A percentile compares a stretch with the other conserved stretches of the same genome.
phyloP scores from a whole-genome alignment of 2,329 filamentous ascomycete genomes.

The Helminthosporium solani region DNA sequence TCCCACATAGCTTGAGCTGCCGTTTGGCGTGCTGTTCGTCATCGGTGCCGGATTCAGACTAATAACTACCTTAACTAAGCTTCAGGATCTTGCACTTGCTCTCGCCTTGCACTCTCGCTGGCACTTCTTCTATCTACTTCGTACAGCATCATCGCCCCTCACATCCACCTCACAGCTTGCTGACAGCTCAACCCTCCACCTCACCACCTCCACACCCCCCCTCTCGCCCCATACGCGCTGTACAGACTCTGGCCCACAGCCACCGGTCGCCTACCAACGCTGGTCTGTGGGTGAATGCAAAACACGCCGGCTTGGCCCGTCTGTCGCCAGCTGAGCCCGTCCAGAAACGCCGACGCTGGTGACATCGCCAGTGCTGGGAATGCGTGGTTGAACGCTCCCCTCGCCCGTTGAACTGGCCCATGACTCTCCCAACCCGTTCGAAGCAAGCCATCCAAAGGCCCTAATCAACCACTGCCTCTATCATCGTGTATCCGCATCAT shows the following conservation, averaged over 20 bases:
- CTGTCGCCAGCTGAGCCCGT: not conserved
- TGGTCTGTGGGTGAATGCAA: not conserved
- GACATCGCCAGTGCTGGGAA: slow-evolving; percentile 29
- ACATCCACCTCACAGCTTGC: not conserved
- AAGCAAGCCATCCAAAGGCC: slow-evolving; percentile 19
- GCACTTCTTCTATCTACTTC: not conserved
- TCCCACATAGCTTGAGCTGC: not conserved
- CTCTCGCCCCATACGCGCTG: not conserved
- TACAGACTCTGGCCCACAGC: not conserved
- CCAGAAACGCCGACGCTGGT: slow-evolving; percentile 16
- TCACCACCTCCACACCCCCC: not conserved
- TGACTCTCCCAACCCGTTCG: slow-evolving; percentile 17
- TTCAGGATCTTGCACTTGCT: slow-evolving; percentile 4
- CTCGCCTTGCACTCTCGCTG: not conserved
- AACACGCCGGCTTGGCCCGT: not conserved
- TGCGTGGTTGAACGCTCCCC: too few relatives aligned
- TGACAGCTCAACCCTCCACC: not conserved
- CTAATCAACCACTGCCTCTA: slow-evolving; percentile 22
- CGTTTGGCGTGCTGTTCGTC: not conserved
- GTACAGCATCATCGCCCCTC: not conserved
- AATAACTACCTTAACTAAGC: too few relatives aligned
- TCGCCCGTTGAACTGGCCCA: slow-evolving; percentile 7
- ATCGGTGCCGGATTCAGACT: slow-evolving; percentile 3
- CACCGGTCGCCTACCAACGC: slow-evolving; percentile 1
- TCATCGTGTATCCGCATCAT: slow-evolving; percentile 27